These are phyloP conservation scores for Solanum appendiculatum DNA, from an alignment of 257 asterid genomes.

Conservation along the genomic window DNA sequence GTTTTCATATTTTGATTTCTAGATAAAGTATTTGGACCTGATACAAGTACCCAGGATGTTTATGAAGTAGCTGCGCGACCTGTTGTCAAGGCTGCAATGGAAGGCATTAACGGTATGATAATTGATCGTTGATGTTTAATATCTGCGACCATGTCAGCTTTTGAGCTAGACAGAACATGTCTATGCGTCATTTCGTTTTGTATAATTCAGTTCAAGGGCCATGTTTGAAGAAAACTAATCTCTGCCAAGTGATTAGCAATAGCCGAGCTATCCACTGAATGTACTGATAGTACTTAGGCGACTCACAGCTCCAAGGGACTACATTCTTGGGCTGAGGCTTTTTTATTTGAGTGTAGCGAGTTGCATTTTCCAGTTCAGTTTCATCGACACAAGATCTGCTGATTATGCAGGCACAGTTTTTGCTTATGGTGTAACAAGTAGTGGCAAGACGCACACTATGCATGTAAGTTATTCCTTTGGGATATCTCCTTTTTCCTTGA, in stretches of 20 bases:
- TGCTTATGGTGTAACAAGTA: conserved; percentile 99
- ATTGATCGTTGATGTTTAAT: neutral
- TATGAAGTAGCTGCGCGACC: conserved; percentile 97
- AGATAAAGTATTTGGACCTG: conserved; percentile 90
- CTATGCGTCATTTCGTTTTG: neutral
- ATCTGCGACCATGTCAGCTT: neutral
- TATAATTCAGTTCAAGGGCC: neutral
- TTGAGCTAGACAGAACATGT: neutral
- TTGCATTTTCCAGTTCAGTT: neutral
- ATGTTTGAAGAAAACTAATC: neutral
- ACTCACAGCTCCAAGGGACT: neutral
- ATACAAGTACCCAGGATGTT: conserved; percentile 75
- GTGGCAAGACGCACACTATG: conserved; percentile 99
- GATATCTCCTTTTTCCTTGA: conserved; percentile 1
- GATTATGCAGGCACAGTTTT: conserved; percentile 84
- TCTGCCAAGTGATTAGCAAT: neutral
- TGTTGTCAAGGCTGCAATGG: conserved; percentile 98
- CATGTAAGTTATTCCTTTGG: conserved; percentile 55
- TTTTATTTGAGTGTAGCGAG: neutral
- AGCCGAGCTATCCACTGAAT: neutral
- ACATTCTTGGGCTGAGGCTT: neutral
- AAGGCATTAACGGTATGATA: conserved; percentile 82
- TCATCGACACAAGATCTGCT: conserved; percentile 9
- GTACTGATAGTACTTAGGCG: neutral
- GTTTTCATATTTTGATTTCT: neutral